phyloP scores from a whole-genome alignment of 805 yeast genomes.

The Saccharomycopsis olivae region DNA sequence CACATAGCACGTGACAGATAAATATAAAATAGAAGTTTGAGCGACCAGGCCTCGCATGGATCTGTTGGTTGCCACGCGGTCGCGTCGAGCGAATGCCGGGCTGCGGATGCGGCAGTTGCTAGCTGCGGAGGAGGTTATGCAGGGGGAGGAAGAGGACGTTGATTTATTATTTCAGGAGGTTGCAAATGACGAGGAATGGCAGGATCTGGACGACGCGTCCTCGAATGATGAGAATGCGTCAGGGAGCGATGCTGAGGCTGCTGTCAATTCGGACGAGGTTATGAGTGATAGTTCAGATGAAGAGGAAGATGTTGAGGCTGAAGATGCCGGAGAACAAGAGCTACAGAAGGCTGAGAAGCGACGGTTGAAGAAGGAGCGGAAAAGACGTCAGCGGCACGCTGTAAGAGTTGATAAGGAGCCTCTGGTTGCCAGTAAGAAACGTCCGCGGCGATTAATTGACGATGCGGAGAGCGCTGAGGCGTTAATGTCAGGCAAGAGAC shows the following conservation, averaged over 20 bases:
- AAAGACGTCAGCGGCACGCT: not conserved
- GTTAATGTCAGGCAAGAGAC: constrained; percentile 40
- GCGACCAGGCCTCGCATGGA: too few relatives aligned
- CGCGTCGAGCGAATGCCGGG: constrained; percentile 84
- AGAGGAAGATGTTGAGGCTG: constrained; percentile 19
- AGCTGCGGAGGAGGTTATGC: constrained; percentile 45
- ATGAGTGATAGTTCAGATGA: constrained; percentile 29
- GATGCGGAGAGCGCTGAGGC: constrained; percentile 31
- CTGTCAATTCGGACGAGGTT: constrained; percentile 13
- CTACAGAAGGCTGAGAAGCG: constrained; percentile 24
- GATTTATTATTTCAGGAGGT: constrained; percentile 51
- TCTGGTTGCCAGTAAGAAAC: constrained; percentile 11
- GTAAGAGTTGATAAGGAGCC: constrained; percentile 16
- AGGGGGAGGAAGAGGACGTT: constrained; percentile 71
- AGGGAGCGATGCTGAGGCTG: not conserved
- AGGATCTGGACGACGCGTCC: not conserved
- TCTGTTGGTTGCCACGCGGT: constrained; percentile 61
- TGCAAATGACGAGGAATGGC: constrained; percentile 5
- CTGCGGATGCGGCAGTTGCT: constrained; percentile 64
- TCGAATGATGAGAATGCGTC: not conserved
- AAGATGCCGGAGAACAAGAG: constrained; percentile 31
- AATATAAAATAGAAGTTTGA: too few relatives aligned
- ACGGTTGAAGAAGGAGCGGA: constrained; percentile 21
- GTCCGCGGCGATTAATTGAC: constrained; percentile 24
- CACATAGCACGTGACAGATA: too few relatives aligned